Conservation (phyloP, 805 yeast genomes). For the Barnettozyma vustinii region DNA sequence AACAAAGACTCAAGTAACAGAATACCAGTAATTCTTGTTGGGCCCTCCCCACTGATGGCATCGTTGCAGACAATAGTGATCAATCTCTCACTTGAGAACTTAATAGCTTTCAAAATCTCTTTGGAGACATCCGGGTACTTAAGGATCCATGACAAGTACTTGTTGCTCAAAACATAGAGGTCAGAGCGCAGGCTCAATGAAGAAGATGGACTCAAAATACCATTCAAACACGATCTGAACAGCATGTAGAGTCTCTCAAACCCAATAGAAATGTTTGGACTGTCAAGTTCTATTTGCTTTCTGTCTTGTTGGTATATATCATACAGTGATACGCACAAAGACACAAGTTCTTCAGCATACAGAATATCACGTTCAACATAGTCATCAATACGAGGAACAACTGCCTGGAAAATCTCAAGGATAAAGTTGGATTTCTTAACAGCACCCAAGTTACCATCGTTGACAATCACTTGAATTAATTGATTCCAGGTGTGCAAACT, state of each 20-base stretch:
- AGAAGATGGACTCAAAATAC: conserved; percentile 66
- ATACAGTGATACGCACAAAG: conserved; percentile 66
- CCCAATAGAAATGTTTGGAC: conserved; percentile 34
- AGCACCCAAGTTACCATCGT: conserved; percentile 49
- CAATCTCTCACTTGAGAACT: conserved; percentile 54
- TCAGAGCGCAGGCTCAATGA: conserved; percentile 70
- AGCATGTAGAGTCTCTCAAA: conserved; percentile 57
- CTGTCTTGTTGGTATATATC: conserved; percentile 53
- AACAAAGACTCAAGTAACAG: conserved; percentile 66
- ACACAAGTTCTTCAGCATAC: conserved; percentile 72
- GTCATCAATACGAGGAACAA: conserved; percentile 71
- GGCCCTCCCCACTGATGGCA: conserved; percentile 73
- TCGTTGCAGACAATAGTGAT: conserved; percentile 69
- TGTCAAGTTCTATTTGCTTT: conserved; percentile 25
- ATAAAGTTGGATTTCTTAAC: conserved; percentile 55
- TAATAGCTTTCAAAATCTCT: conserved; percentile 49
- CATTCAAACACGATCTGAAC: conserved; percentile 68
- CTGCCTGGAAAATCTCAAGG: conserved; percentile 66
- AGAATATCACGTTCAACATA: conserved; percentile 60
- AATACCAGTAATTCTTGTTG: conserved; percentile 68
- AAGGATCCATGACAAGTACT: conserved; percentile 50
- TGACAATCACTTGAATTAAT: conserved; percentile 65
- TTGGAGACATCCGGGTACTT: conserved; percentile 36
- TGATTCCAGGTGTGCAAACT: conserved; percentile 82
- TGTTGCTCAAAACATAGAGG: conserved; percentile 67